Evolutionary conservation across 805 yeast species (phyloP), one percentile per base, ranked within the genome.

Genomic region (Ogataea nitratoaversa): DNA sequence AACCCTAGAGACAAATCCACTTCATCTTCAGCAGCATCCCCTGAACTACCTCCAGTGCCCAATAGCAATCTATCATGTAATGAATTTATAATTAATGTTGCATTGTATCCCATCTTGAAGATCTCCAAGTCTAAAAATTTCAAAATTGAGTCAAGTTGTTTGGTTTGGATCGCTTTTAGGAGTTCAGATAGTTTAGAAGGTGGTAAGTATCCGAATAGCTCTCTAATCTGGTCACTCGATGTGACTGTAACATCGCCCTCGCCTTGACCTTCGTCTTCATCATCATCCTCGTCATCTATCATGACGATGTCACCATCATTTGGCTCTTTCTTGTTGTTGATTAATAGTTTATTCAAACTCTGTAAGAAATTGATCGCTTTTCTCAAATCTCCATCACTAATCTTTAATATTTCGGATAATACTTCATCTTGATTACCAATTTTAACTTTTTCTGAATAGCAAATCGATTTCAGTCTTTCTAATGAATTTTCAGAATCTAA

Each of bases 301-400:
- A 48, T 63, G 11, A 65, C 57, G 22, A 67, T 71, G 1, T 61
- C 71, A 36, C 59, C 67, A 6, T 19, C 37, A 18, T 45, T 50
- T 6, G 30, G 9, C 5, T 19, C 12, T 34, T 40, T 27, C 20
- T 32, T 32, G 4, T 34, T 24, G 18, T 35, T 33, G 46, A 47
- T 28, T 39, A 71, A 70, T 42, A 82, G 63, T 48, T 77, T 81
- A 27, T 88, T 75, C 9, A 95, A 84, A 28, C 93, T 83, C 63
- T 93, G 99, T 32, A 93, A 70, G 42, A 80, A 75, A 2, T 97
- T 93, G 49, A 93, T 90, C 8, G 96, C 95, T 52, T 82, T 85
- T 67, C 99, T 79, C 54, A 93, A 72, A 68, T 93, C 99, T 42
- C 99, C 99, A 40, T 73, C 74, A 16, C 95, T 76, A 3, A 88